A percentile compares a stretch with the other conserved stretches of the same genome.
Evolutionary conservation across 495 filamentous ascomycete species (phyloP).

Genomic region (Penicillium soppii): DNA sequence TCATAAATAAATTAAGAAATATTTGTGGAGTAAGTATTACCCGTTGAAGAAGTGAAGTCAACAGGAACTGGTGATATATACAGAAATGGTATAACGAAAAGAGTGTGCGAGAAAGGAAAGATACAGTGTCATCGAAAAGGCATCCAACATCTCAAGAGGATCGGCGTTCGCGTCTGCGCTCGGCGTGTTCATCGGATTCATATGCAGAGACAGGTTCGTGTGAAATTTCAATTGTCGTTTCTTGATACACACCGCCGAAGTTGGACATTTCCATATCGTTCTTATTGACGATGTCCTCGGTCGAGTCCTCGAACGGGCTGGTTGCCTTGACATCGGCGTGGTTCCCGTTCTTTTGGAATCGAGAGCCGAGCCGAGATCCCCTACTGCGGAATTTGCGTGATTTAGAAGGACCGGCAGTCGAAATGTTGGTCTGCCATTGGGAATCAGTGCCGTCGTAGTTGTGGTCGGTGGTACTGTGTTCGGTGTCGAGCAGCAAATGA

Average conservation of each 20-base stretch:
- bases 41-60: background rate
- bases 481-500: slow-evolving; percentile 38
- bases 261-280: slow-evolving; percentile 31
- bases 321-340: slow-evolving; percentile 19
- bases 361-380: slow-evolving; percentile 21
- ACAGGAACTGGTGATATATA: background rate
- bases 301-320: slow-evolving; percentile 34
- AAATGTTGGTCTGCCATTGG: slow-evolving; percentile 34
- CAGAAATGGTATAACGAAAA: background rate
- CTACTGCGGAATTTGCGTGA: slow-evolving; percentile 10
- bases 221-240: slow-evolving; percentile 43
- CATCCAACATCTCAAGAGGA: background rate
- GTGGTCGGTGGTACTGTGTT: slow-evolving; percentile 31
- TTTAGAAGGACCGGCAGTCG: slow-evolving; percentile 8
- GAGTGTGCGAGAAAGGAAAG: background rate
- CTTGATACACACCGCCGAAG: slow-evolving; percentile 40
- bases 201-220: slow-evolving; percentile 30
- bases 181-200: slow-evolving; percentile 8
- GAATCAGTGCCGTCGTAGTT: slow-evolving; percentile 27
- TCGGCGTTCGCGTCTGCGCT: background rate
- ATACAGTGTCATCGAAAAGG: background rate
- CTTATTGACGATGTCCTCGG: slow-evolving; percentile 39
- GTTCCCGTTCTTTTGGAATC: slow-evolving; percentile 23
- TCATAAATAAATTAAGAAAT: background rate
- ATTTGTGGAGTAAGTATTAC: background rate